These are phyloP conservation scores for Hypoxylon sp. DNA, from an alignment of 2,329 filamentous ascomycete genomes.

Conservation along the genomic window DNA sequence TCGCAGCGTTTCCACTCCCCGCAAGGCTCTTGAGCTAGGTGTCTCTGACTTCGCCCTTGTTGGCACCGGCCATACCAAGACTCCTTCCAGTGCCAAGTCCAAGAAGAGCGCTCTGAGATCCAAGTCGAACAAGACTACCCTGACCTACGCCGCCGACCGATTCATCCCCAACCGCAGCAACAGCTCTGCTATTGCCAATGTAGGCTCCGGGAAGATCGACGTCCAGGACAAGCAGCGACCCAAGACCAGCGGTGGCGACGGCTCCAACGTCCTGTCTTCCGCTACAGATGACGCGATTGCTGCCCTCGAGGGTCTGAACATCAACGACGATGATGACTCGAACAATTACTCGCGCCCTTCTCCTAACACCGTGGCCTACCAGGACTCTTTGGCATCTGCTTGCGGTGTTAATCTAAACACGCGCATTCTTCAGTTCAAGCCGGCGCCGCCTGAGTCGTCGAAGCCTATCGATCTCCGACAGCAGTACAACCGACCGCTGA, in stretches of 20 bases:
- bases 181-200: conserved; percentile 87
- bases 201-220: conserved; percentile 86
- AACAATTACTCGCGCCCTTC: conserved; percentile 80
- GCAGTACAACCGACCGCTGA: conserved; percentile 97
- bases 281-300: conserved; percentile 84
- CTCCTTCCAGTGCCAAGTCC: conserved; percentile 64
- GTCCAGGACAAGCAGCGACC: conserved; percentile 75
- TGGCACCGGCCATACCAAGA: conserved; percentile 78
- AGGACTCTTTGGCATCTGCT: conserved; percentile 88
- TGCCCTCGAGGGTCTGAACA: conserved; percentile 81
- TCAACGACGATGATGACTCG: conserved; percentile 78
- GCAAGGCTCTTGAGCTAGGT: conserved; percentile 85
- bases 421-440: conserved; percentile 98
- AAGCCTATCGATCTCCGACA: conserved; percentile 97
- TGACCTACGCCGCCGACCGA: conserved; percentile 85
- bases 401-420: conserved; percentile 95
- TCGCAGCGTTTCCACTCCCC: conserved; percentile 77
- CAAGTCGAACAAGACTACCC: conserved; percentile 77
- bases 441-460: conserved; percentile 95
- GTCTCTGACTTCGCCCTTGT: conserved; percentile 93
- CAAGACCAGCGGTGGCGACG: conserved; percentile 76
- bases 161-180: conserved; percentile 96
- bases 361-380: conserved; percentile 89
- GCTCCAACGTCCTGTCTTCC: conserved; percentile 80
- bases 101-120: conserved; percentile 66